Conservation (phyloP, 2,329 filamentous ascomycete species). For the Verticillium albo-atrum region DNA sequence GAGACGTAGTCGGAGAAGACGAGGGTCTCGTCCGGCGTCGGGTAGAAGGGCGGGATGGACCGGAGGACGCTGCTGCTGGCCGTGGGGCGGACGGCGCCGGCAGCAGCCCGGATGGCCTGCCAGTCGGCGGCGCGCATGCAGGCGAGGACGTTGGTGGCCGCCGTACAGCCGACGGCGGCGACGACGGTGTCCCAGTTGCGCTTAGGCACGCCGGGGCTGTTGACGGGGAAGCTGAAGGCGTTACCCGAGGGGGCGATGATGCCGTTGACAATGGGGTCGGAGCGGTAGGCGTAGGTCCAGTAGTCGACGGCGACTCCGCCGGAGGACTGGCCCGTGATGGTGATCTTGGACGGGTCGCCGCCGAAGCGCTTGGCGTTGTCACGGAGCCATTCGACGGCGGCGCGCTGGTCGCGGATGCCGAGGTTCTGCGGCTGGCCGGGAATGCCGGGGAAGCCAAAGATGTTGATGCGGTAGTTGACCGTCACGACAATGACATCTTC, state of each 20-base stretch:
- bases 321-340: slow-evolving; percentile 39
- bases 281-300: slow-evolving; percentile 42
- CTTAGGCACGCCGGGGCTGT: slow-evolving; percentile 24
- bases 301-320: slow-evolving; percentile 38
- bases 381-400: slow-evolving; percentile 43
- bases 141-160: slow-evolving; percentile 20
- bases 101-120: slow-evolving; percentile 29
- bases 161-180: slow-evolving; percentile 30
- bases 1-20: slow-evolving; percentile 36
- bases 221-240: slow-evolving; percentile 39
- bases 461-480: slow-evolving; percentile 40
- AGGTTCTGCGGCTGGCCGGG: slow-evolving; percentile 30
- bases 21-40: slow-evolving; percentile 30
- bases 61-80: slow-evolving; percentile 29
- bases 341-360: slow-evolving; percentile 34
- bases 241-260: slow-evolving; percentile 42
- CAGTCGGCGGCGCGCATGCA: slow-evolving; percentile 33
- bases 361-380: slow-evolving; percentile 42
- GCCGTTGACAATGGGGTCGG: slow-evolving; percentile 43
- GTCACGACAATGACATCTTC: slow-evolving; percentile 41
- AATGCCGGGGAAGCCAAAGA: slow-evolving; percentile 35
- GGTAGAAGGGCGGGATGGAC: slow-evolving; percentile 34
- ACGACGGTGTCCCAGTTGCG: slow-evolving; percentile 38
- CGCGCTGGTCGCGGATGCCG: slow-evolving; percentile 44
- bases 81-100: slow-evolving; percentile 25